These are phyloP conservation scores for Colletotrichum eremochloae DNA, from an alignment of 2,329 filamentous ascomycete genomes.

Conservation along the genomic window DNA sequence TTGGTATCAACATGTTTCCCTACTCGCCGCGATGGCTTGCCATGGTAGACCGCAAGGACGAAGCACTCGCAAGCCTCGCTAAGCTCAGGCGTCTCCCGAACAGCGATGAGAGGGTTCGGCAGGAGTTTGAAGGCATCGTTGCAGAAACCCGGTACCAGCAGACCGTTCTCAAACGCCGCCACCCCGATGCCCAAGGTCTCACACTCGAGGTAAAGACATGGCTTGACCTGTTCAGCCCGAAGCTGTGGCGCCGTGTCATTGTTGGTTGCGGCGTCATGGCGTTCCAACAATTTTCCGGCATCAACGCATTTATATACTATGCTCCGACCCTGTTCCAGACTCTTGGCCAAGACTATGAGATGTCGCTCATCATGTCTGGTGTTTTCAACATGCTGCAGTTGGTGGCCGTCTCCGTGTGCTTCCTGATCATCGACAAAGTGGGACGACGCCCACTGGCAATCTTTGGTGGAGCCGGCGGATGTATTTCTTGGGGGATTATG, in stretches of 20 bases:
- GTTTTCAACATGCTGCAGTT: slow-evolving; percentile 54
- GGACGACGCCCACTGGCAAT: slow-evolving; percentile 52
- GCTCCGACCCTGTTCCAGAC: slow-evolving; percentile 47
- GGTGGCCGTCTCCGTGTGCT: slow-evolving; percentile 47
- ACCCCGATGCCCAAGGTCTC: slow-evolving; percentile 50
- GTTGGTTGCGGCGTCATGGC: slow-evolving; percentile 52
- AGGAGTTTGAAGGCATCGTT: slow-evolving; percentile 64
- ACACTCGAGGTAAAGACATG: slow-evolving; percentile 61
- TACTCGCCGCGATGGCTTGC: slow-evolving; percentile 62
- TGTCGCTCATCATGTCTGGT: slow-evolving; percentile 50
- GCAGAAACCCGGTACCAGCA: slow-evolving; percentile 62
- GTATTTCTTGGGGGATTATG: slow-evolving; percentile 33
- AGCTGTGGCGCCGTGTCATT: slow-evolving; percentile 57
- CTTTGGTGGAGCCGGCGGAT: slow-evolving; percentile 48
- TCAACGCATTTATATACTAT: slow-evolving; percentile 48
- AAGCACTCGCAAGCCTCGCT: slow-evolving; percentile 53
- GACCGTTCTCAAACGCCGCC: slow-evolving; percentile 54
- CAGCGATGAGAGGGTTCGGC: slow-evolving; percentile 58
- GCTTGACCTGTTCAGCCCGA: slow-evolving; percentile 61
- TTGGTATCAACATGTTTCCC: slow-evolving; percentile 60
- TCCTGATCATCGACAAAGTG: slow-evolving; percentile 58
- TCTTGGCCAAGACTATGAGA: slow-evolving; percentile 48
- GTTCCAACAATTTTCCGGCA: slow-evolving; percentile 43
- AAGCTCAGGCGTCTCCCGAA: slow-evolving; percentile 58
- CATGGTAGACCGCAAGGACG: slow-evolving; percentile 53